phyloP scores from a whole-genome alignment of 1,284 basidiomycete genomes.

The Austropuccinia psidii region DNA sequence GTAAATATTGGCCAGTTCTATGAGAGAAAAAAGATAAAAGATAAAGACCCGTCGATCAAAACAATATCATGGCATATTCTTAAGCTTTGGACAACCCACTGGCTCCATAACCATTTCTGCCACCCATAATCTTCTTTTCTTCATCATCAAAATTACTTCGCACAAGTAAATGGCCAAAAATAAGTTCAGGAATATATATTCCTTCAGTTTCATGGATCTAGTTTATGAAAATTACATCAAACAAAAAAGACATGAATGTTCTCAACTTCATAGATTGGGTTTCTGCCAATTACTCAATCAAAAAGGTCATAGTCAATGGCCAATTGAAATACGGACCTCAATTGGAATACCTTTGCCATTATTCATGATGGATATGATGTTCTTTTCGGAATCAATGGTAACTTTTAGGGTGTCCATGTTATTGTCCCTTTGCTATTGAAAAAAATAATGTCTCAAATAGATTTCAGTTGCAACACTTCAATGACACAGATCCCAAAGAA shows the following conservation, averaged over 20 bases:
- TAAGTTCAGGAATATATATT: conserved; percentile 94
- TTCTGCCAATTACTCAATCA: not conserved
- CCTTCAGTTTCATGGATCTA: conserved; percentile 86
- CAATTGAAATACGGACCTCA: conserved; percentile 46
- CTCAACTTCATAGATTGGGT: not conserved
- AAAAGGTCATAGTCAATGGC: not conserved
- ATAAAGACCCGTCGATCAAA: not conserved
- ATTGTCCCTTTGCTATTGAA: conserved; percentile 54
- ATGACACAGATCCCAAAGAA: too few species aligned
- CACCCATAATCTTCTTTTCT: conserved; percentile 89
- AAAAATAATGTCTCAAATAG: not conserved
- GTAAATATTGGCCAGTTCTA: conserved; percentile 91
- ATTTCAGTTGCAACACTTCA: too few species aligned
- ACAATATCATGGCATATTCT: too few species aligned
- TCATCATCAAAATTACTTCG: conserved; percentile 98
- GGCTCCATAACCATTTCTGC: conserved; percentile 96
- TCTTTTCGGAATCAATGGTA: conserved; percentile 72
- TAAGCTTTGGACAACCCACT: conserved; percentile 50
- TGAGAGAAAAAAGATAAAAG: not conserved
- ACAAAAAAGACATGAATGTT: not conserved
- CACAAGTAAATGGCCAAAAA: conserved; percentile 66
- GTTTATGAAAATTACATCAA: too few species aligned
- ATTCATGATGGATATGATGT: conserved; percentile 86
- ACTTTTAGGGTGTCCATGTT: conserved; percentile 84
- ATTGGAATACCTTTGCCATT: conserved; percentile 95